Conservation (phyloP, 164 flowering plant genomes). For the Liquidambar formosana region DNA sequence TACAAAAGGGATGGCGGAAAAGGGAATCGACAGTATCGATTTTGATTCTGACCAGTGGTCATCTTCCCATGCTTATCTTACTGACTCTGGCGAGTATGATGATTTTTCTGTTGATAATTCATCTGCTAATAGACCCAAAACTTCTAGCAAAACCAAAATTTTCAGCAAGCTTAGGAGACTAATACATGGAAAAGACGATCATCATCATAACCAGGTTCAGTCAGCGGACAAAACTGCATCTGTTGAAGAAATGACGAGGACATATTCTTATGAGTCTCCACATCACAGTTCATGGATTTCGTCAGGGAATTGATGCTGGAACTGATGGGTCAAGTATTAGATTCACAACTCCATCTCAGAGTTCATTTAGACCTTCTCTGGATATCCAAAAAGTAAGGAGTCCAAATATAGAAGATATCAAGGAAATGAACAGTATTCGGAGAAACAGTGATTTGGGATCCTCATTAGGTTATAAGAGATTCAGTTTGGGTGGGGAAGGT, state of each 20-base stretch:
- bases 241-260: conserved; percentile 28
- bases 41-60: conserved; percentile 64
- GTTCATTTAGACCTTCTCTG: conserved; percentile 29
- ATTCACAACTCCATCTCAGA: conserved; percentile 12
- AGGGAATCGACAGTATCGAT: conserved; percentile 27
- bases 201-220: conserved; percentile 18
- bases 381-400: conserved; percentile 31
- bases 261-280: conserved; percentile 27
- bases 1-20: conserved; percentile 45
- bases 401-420: conserved; percentile 23
- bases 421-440: conserved; percentile 6
- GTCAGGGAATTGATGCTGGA: conserved; percentile 18
- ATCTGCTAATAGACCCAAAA: conserved; percentile 23
- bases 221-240: conserved; percentile 24
- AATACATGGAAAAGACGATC: conserved; percentile 44
- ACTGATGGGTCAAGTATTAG: conserved; percentile 18
- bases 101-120: conserved; percentile 40
- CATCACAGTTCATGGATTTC: conserved; percentile 16
- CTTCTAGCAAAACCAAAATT: conserved; percentile 41
- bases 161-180: conserved; percentile 61
- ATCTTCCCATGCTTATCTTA: conserved; percentile 50
- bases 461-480: conserved; percentile 16
- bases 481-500: conserved; percentile 23
- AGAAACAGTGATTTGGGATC: conserved; percentile 38
- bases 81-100: conserved; percentile 63